Conservation (phyloP, 352 stramenopile genomes). For the Saprolegnia parasitica region DNA sequence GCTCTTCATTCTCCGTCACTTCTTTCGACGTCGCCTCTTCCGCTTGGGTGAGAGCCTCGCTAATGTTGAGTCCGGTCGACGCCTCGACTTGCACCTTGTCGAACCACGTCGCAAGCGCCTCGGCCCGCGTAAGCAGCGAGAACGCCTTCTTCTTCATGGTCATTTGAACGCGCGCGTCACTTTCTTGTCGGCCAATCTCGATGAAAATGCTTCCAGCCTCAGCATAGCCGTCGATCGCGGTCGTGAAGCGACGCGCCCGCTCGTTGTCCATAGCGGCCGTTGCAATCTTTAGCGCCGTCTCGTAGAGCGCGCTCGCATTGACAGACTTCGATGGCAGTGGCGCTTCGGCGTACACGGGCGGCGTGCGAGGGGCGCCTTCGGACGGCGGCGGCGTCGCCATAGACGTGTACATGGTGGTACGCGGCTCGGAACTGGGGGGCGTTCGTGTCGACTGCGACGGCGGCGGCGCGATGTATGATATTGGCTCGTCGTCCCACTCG, state of each 20-base stretch:
- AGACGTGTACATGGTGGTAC: background rate
- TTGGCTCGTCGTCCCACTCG: slow-evolving; percentile 27
- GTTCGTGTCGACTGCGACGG: background rate
- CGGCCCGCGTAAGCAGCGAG: slow-evolving; percentile 62
- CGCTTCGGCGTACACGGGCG: background rate
- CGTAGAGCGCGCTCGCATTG: slow-evolving; percentile 34
- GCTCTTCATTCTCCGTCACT: slow-evolving; percentile 51
- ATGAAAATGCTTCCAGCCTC: slow-evolving; percentile 60
- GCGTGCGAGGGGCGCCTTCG: background rate
- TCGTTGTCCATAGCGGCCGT: slow-evolving; percentile 70
- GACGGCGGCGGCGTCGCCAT: background rate
- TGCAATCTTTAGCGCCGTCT: slow-evolving; percentile 51
- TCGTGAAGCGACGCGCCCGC: slow-evolving; percentile 51
- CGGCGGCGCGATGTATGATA: background rate
- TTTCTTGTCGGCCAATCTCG: slow-evolving; percentile 55
- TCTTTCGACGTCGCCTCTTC: slow-evolving; percentile 37
- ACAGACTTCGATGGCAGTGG: background rate
- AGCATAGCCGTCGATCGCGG: slow-evolving; percentile 71
- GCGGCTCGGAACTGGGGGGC: background rate
- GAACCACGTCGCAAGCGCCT: slow-evolving; percentile 63
- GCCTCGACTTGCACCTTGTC: slow-evolving; percentile 38
- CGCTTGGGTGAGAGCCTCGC: slow-evolving; percentile 45
- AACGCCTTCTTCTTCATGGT: slow-evolving; percentile 79
- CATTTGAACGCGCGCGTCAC: slow-evolving; percentile 56
- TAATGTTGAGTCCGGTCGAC: slow-evolving; percentile 30